Evolutionary conservation across 352 stramenopile genomes (phyloP), one percentile per base, ranked within the genome.

Genomic region (Pythium sp.): DNA sequence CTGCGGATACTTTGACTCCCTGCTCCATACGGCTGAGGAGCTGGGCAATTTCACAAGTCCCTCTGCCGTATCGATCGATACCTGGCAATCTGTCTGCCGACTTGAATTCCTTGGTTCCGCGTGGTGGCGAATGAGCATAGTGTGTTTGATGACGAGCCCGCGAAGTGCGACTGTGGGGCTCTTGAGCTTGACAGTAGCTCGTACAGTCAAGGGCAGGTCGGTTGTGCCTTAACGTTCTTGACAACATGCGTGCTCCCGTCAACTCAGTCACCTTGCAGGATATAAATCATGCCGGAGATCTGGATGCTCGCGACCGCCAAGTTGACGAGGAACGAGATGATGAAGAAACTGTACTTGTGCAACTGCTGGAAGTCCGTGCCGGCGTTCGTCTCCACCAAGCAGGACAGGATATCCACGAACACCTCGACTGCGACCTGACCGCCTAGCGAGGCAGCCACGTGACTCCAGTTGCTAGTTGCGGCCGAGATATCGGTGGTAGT

Each of bases 281-380:
- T 63, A 9, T 30, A 49, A 9, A 53, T 57, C 51, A 57, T 9
- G 12, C 12, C 51, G n/a, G 51, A 57, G 51, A 57, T 57, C 24
- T 57, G 51, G 12, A 57, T 57, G 51, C 28, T 57, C 24, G 51
- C 51, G 51, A 57, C 51, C 2, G 15, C 51, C 12, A 57, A 26
- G 51, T 57, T 57, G 22, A 57, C 22, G 51, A 57, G 51, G 5
- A 57, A 30, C 12, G 51, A 57, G 11, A 34, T 18, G 5, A 57
- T 24, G 12, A 57, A 57, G 8, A 57, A 34, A 8, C 11, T 26
- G 51, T 34, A 57, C 24, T 34, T 57, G 51, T 11, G 8, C 22
- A 57, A 24, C 22, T 57, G 12, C 11, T 57, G 51, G 51, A 57
- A 57, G 51, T 57, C 51, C 3, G 22, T 34, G 3, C 51, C 51